Base-by-base conservation (phyloP, 73 alveolate species). In the Chromera velia region DNA sequence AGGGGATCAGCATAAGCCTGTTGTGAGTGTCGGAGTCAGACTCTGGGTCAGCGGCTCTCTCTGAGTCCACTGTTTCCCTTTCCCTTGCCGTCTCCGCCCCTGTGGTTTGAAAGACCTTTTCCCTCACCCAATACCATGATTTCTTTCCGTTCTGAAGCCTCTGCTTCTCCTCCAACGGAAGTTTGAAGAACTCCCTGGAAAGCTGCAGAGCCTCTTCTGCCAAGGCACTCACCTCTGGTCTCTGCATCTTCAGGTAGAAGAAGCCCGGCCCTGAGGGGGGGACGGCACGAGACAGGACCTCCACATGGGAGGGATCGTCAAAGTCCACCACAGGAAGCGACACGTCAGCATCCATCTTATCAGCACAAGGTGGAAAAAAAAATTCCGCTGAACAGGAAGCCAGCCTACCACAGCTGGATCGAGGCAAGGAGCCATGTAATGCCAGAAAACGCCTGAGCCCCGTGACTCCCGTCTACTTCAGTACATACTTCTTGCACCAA, bases 191-290 rank as follows among this genome's bases (percentile, higher is more conserved):
- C 9, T 34, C 68, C 29, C 66, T 45, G 6, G 77, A 71, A 34
- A 71, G 30, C 67, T 71, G 45, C 77, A 71, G 66, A 9, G 77
- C 40, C 65, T 34, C 34, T 27, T 33, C 77, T 0, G 77, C 77
- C 67, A 71, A 34, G 19, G 22, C 32, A n/a, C n/a, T 32, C 33
- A 29, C 77, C 22, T 19, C 28, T 0, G 34, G 29, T 0, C 27
- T 33, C 1, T 64, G 77, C 30, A 71, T 34, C 30, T 71, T 71
- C 77, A 71, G 29, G 66, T 71, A 71, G 77, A 71, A 71, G 77
- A 71, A 71, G 26, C 77, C 77, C 29, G 67, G 77, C 18, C 77
- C 77, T 66, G 32, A 32, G 0, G 62, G 62, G 22, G 76, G 33
- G 26, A 70, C 32, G 19, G 76, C 76, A 49, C n/a, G 7, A 22